A percentile compares a stretch with the other conserved stretches of the same genome.
phyloP scores from a whole-genome alignment of 805 yeast genomes.

The Saccharomycopsis sp. region DNA sequence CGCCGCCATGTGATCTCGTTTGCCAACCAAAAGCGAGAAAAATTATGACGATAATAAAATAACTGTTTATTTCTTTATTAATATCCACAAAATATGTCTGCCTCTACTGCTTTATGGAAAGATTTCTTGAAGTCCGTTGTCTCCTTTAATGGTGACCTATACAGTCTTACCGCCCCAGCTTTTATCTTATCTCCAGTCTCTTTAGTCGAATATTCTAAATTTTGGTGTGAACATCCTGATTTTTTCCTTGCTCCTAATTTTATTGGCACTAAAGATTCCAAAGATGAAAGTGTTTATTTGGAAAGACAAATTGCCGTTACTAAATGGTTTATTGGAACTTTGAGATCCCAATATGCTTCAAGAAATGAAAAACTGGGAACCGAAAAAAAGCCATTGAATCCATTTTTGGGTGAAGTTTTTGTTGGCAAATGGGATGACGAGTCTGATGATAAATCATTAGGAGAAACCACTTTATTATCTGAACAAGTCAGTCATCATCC shows the following conservation, averaged over 20 bases:
- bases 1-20: too few relatives aligned
- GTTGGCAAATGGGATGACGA: conserved; percentile 76
- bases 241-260: conserved; percentile 64
- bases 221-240: conserved; percentile 92
- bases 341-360: conserved; percentile 88
- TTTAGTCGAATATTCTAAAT: conserved; percentile 82
- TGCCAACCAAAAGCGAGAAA: too few relatives aligned
- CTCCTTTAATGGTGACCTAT: conserved; percentile 85
- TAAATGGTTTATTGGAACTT: conserved; percentile 83
- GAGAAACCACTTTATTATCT: conserved; percentile 69
- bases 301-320: conserved; percentile 74
- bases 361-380: conserved; percentile 88
- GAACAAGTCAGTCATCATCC: conserved; percentile 99
- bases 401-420: conserved; percentile 90
- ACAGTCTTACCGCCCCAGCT: conserved; percentile 94
- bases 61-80: too few relatives aligned
- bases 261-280: conserved; percentile 30
- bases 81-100: conserved; percentile 2
- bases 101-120: conserved; percentile 63
- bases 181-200: conserved; percentile 89
- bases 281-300: conserved; percentile 38
- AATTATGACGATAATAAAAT: too few relatives aligned
- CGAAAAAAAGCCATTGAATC: conserved; percentile 95
- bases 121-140: conserved; percentile 85
- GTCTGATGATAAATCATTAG: conserved; percentile 38